Percentiles rank a stretch among this genome's conserved stretches.
Conservation (phyloP, 768 basidiomycete species). For the Boletus rubescentipes region DNA sequence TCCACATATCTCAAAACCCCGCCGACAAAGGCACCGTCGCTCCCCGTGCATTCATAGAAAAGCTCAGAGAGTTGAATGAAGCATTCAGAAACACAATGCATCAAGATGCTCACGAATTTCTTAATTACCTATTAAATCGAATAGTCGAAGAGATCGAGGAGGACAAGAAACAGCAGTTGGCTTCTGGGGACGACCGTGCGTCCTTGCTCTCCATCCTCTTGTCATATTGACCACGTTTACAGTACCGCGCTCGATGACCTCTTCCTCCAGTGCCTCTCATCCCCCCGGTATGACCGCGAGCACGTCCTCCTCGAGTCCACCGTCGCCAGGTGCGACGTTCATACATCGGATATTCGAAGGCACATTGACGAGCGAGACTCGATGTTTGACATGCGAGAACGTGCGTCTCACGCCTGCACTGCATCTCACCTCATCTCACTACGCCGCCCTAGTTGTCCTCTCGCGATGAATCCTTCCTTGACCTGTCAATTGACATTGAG, state of each 20-base stretch:
- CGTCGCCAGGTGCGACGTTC: slow-evolving; percentile 63
- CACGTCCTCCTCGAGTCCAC: slow-evolving; percentile 46
- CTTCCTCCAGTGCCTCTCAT: slow-evolving; percentile 48
- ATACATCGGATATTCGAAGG: slow-evolving; percentile 95
- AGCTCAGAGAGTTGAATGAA: slow-evolving; percentile 90
- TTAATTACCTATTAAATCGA: slow-evolving; percentile 90
- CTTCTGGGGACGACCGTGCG: slow-evolving; percentile 66
- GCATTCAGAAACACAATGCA: slow-evolving; percentile 89
- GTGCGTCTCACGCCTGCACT: slow-evolving; percentile 45
- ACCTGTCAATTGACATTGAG: slow-evolving; percentile 99
- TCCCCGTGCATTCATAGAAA: slow-evolving; percentile 90
- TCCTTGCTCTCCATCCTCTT: slow-evolving; percentile 16
- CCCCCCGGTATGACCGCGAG: slow-evolving; percentile 41
- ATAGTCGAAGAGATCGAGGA: slow-evolving; percentile 92
- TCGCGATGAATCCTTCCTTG: slow-evolving; percentile 94
- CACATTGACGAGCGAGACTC: slow-evolving; percentile 91
- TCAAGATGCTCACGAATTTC: slow-evolving; percentile 98
- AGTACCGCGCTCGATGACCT: slow-evolving; percentile 64
- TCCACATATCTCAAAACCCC: slow-evolving; percentile 77
- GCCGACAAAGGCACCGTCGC: slow-evolving; percentile 81
- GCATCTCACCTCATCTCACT: slow-evolving; percentile 12
- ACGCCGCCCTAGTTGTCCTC: slow-evolving; percentile 64
- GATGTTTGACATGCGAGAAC: slow-evolving; percentile 97
- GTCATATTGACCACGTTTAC: slow-evolving; percentile 6
- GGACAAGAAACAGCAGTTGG: slow-evolving; percentile 49